Conservation (phyloP, 2,329 filamentous ascomycete species). For the Byssochlamys sp. region DNA sequence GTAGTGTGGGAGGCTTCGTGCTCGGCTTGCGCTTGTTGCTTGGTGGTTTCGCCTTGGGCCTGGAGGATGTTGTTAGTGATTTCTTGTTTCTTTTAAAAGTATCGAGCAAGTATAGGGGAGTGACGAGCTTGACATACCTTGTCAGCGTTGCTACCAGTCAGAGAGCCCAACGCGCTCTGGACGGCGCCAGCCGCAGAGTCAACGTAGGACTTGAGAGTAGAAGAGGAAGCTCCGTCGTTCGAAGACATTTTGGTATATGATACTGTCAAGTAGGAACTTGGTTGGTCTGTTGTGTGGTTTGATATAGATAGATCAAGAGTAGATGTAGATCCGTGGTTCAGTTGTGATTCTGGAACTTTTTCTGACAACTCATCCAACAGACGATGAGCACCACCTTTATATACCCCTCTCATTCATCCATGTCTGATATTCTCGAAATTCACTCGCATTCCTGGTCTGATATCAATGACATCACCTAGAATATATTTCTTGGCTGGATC, state of each 20-base stretch:
- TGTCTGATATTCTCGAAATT: neutral
- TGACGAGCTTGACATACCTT: slow-evolving; percentile 37
- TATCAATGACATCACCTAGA: neutral
- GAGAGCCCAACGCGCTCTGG: slow-evolving; percentile 60
- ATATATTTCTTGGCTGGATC: too few relatives aligned
- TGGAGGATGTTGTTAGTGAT: slow-evolving; percentile 18
- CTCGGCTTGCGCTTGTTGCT: slow-evolving; percentile 21
- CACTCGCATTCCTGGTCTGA: neutral
- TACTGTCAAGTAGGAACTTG: neutral
- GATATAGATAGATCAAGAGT: too few relatives aligned
- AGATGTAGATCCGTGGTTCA: neutral
- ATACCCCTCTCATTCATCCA: neutral
- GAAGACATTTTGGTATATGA: slow-evolving; percentile 15
- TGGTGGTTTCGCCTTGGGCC: slow-evolving; percentile 53
- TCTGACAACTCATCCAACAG: neutral
- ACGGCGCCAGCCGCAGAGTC: slow-evolving; percentile 63
- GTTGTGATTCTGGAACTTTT: neutral
- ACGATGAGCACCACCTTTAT: neutral
- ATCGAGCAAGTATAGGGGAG: too few relatives aligned
- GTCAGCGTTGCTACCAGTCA: slow-evolving; percentile 64
- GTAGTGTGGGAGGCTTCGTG: slow-evolving; percentile 46
- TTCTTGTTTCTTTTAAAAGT: slow-evolving; percentile 10
- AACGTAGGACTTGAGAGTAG: slow-evolving; percentile 68
- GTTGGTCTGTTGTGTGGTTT: too few relatives aligned
- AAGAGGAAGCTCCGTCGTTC: slow-evolving; percentile 34